Base-by-base conservation (phyloP, 1,139 yeast species). In the Pneumocystis murina region DNA sequence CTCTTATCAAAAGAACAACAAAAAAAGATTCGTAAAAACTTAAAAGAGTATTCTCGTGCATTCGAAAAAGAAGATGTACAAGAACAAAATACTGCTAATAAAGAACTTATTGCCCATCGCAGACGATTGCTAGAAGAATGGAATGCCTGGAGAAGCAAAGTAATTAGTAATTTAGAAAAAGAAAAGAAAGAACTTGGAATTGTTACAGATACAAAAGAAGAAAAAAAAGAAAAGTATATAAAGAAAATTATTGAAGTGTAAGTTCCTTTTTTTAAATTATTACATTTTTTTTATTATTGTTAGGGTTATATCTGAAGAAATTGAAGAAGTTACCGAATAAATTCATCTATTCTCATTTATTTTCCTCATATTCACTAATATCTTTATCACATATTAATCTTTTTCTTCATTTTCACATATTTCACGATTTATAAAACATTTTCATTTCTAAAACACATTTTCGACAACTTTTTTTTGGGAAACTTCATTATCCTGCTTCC, bases 61-160 rank as follows among this genome's bases (percentile, higher is more conserved):
- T 94, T 91, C 77, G 97, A 92, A 71, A 96, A 91, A 77, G 80
- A 82, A 69, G 99, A 94, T 78, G 95, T 95, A 63, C 91, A 90
- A 94, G 97, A 91, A 77, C 95, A 95, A 65, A 88, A 87, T 73
- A 87, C 91, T 71, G 96, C 95, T 69, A 83, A 88, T 70, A 85
- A 94, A 78, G 97, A 90, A 74, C 81, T 89, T 69, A 90, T 91
- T 75, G 81, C 89, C 78, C 83, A 79, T 72, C 89, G 97, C 77
- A 87, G 94, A 78, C 80, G 81, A 72, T 80, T 86, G 71, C 81
- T 91, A 73, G 86, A 86, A 72, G 91, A 88, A 75, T 94, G 98
- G 98, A 81, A 77, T 71, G 75, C 80, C 62, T 94, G 90, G 84
- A 84, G 97, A 80, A 75, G 81, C 62, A 72, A 77, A 62, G 68